phyloP scores from a whole-genome alignment of 139 green algal species.

The Parachlorella kessleri region DNA sequence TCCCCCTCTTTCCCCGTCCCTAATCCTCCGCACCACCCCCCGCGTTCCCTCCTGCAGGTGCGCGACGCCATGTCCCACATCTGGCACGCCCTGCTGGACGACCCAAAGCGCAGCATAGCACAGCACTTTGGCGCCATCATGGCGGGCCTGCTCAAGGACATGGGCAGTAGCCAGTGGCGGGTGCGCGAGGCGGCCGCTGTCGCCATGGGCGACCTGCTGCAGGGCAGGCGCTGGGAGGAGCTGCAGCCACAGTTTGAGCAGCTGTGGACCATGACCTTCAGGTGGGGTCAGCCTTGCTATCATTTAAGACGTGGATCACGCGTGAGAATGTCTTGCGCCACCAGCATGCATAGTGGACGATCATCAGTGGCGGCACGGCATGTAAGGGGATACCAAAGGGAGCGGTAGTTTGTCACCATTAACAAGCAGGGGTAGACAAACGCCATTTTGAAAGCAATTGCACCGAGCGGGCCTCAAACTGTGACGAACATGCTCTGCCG shows the following conservation, averaged over 20 bases:
- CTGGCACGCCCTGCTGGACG: constrained; percentile 78
- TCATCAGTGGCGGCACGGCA: no score
- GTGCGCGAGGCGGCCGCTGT: constrained; percentile 74
- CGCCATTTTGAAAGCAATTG: no score
- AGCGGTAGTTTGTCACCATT: no score
- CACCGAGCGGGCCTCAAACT: no score
- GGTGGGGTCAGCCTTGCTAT: no score
- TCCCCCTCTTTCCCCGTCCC: neutral
- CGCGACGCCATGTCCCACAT: constrained; percentile 59
- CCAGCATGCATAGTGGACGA: no score
- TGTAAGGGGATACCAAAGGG: no score
- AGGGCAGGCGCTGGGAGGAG: constrained; percentile 65
- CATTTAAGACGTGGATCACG: no score
- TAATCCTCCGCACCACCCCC: neutral
- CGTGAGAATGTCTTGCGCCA: no score
- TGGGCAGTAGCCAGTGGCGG: constrained; percentile 83
- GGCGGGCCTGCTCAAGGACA: constrained; percentile 59
- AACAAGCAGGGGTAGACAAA: no score
- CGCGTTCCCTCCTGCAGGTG: constrained; percentile 6
- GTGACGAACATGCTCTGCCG: no score
- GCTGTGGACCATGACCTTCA: constrained; percentile 84
- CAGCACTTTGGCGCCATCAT: constrained; percentile 71
- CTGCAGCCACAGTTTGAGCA: constrained; percentile 56
- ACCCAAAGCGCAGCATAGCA: constrained; percentile 64
- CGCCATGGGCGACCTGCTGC: constrained; percentile 80